A percentile compares a stretch with the other conserved stretches of the same genome.
Conservation (phyloP, 2,329 filamentous ascomycete species). For the Hypomyces perniciosus region DNA sequence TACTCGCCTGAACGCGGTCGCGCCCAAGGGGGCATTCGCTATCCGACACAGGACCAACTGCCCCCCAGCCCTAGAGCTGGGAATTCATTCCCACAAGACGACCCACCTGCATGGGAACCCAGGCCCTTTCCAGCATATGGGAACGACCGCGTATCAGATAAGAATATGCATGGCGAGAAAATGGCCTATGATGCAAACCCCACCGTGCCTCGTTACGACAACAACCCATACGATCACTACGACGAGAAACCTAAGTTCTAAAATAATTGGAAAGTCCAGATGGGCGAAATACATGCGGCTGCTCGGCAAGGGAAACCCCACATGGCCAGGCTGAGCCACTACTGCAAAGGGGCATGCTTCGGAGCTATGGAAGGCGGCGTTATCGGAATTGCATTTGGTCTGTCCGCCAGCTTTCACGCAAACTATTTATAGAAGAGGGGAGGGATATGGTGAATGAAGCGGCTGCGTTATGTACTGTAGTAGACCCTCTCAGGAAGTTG, state of each 20-base stretch:
- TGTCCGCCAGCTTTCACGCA: too few relatives aligned
- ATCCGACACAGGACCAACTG: constrained; percentile 25
- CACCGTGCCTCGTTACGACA: not conserved
- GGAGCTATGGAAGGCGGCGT: too few relatives aligned
- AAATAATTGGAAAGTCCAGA: not conserved
- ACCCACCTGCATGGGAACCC: constrained; percentile 6
- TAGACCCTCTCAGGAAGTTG: too few relatives aligned
- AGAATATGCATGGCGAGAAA: constrained; percentile 2
- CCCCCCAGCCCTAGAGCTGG: constrained; percentile 20
- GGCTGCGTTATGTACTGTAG: too few relatives aligned
- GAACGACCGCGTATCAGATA: not conserved
- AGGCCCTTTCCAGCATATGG: not conserved
- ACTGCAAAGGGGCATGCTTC: too few relatives aligned
- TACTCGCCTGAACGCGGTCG: constrained; percentile 48
- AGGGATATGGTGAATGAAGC: too few relatives aligned
- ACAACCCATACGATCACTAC: constrained; percentile 7
- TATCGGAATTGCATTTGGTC: too few relatives aligned
- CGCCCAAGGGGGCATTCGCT: constrained; percentile 49
- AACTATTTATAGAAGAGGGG: too few relatives aligned
- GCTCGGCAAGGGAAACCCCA: too few relatives aligned
- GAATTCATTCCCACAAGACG: constrained; percentile 4
- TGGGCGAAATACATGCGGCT: too few relatives aligned
- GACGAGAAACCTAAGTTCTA: constrained; percentile 7
- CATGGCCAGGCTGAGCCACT: too few relatives aligned
- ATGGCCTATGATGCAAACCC: constrained; percentile 5